A percentile compares a stretch with the other conserved stretches of the same genome.
Evolutionary conservation across 768 basidiomycete species (phyloP).

Genomic region (Boletus rubroflammeus): DNA sequence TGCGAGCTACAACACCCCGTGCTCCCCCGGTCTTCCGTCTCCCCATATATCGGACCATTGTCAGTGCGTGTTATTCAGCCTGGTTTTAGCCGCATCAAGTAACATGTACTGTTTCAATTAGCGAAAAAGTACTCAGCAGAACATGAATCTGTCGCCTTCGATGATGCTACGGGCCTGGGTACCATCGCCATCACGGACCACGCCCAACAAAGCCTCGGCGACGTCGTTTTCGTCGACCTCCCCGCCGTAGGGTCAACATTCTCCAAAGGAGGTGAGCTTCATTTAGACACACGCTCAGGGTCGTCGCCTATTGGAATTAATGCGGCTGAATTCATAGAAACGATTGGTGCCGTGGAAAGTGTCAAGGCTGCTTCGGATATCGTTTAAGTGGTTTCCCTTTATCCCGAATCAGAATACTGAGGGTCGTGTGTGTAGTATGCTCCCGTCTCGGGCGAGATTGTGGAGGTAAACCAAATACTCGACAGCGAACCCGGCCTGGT

Average conservation of each 20-base stretch:
- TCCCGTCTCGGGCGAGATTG: slow-evolving; percentile 82
- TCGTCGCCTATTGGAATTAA: neutral
- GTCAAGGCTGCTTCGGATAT: slow-evolving; percentile 97
- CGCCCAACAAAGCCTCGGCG: slow-evolving; percentile 88
- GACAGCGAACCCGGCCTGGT: slow-evolving; percentile 69
- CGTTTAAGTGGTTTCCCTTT: slow-evolving; percentile 40
- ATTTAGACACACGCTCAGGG: neutral
- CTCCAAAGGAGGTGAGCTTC: slow-evolving; percentile 65
- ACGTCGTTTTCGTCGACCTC: slow-evolving; percentile 96
- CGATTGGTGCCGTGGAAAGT: slow-evolving; percentile 91
- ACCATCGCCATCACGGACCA: slow-evolving; percentile 86
- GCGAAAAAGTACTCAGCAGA: slow-evolving; percentile 53
- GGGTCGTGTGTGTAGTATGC: slow-evolving; percentile 59
- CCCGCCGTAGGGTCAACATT: slow-evolving; percentile 62
- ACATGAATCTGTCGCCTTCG: slow-evolving; percentile 40
- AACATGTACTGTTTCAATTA: neutral
- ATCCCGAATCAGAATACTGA: slow-evolving; percentile 9
- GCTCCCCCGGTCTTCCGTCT: neutral
- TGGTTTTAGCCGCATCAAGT: neutral
- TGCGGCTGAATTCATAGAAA: slow-evolving; percentile 42
- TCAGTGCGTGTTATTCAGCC: slow-evolving; percentile 19
- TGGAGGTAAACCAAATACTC: slow-evolving; percentile 74
- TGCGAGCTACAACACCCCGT: neutral
- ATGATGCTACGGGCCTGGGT: slow-evolving; percentile 39
- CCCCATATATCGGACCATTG: slow-evolving; percentile 18